These are phyloP conservation scores for Linanthus parryae DNA, from an alignment of 148 eudicot genomes.

Conservation along the genomic window DNA sequence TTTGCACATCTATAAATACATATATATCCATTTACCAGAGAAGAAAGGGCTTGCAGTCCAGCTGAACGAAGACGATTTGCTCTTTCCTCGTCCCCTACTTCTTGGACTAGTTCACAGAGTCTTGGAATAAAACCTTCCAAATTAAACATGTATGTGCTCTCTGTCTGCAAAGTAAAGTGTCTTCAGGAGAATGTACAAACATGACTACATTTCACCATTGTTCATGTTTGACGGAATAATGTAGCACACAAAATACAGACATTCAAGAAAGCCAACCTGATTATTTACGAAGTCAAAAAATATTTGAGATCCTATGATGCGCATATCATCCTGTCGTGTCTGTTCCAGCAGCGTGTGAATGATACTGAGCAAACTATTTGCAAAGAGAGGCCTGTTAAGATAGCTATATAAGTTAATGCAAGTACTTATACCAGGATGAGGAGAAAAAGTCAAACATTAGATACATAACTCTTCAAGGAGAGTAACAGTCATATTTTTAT, in stretches of 20 bases:
- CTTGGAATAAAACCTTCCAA: constrained; percentile 83
- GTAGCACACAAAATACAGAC: background rate
- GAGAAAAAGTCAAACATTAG: too few species aligned
- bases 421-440: too few species aligned
- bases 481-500: too few species aligned
- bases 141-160: constrained; percentile 80
- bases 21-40: too few species aligned
- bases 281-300: constrained; percentile 34
- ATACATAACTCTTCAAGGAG: too few species aligned
- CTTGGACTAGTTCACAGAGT: constrained; percentile 82
- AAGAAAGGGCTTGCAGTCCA: constrained; percentile 80
- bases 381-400: constrained; percentile 85
- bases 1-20: too few species aligned
- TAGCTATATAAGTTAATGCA: too few species aligned
- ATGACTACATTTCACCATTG: too few species aligned
- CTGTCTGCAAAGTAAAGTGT: constrained; percentile 57
- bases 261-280: constrained; percentile 14
- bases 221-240: too few species aligned
- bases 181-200: too few species aligned
- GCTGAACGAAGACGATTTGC: constrained; percentile 64
- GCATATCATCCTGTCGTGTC: constrained; percentile 68
- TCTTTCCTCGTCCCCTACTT: constrained; percentile 82
- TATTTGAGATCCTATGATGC: constrained; percentile 67
- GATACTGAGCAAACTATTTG: constrained; percentile 73
- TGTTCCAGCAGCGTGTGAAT: constrained; percentile 87